Percentiles rank a stretch among this genome's conserved stretches.
Conservation (phyloP, 148 eudicot species). For the Euryodendron excelsum region DNA sequence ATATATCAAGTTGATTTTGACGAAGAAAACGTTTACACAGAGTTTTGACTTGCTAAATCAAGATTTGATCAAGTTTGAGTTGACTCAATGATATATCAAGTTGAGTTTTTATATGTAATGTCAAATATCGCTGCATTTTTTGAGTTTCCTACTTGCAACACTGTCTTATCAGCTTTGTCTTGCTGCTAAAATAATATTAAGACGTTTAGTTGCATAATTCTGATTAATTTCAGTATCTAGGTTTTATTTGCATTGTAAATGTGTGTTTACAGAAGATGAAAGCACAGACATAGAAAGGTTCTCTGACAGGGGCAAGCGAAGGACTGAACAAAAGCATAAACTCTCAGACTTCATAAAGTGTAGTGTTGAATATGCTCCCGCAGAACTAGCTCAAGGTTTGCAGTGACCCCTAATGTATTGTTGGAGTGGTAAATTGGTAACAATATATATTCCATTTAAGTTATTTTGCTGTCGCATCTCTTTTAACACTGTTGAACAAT, state of each 20-base stretch:
- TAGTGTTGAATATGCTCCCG: conserved; percentile 42
- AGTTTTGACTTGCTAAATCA: background rate
- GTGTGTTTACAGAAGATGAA: conserved; percentile 24
- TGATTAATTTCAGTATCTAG: background rate
- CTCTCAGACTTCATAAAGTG: conserved; percentile 31
- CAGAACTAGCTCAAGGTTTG: conserved; percentile 48
- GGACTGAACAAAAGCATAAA: conserved; percentile 23
- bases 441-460: background rate
- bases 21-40: background rate
- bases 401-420: background rate
- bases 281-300: conserved; percentile 34
- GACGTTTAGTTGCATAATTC: background rate
- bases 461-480: background rate
- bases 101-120: too few relatives aligned
- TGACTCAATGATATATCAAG: background rate
- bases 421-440: background rate
- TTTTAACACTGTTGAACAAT: background rate
- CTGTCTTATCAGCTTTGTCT: background rate
- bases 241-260: background rate
- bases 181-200: background rate
- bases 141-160: background rate
- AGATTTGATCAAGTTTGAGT: background rate
- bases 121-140: too few relatives aligned
- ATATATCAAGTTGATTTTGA: background rate
- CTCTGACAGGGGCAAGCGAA: conserved; percentile 26